These are phyloP conservation scores for Penicillium steckii DNA, from an alignment of 495 filamentous ascomycete species.

Conservation along the genomic window DNA sequence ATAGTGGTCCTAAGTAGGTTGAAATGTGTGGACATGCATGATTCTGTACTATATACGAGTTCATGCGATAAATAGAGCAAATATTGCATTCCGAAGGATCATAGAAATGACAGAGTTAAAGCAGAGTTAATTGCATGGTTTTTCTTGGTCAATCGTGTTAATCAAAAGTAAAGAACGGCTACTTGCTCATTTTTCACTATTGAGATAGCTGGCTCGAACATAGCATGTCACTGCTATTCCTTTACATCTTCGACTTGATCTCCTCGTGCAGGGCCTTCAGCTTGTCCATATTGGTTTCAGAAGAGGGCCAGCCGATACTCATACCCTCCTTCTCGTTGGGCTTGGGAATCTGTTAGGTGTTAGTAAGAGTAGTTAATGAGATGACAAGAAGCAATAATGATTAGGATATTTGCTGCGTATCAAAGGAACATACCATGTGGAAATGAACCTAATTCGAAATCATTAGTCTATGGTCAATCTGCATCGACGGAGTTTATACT, in stretches of 20 bases:
- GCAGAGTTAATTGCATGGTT: not conserved
- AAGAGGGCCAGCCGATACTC: slow-evolving; percentile 74
- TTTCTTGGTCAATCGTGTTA: not conserved
- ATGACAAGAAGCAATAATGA: not conserved
- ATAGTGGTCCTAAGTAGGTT: not conserved
- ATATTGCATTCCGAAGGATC: not conserved
- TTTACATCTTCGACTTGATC: slow-evolving; percentile 85
- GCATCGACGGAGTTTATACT: slow-evolving; percentile 25
- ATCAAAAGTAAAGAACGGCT: no score
- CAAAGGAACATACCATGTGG: slow-evolving; percentile 69
- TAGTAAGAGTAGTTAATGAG: slow-evolving; percentile 2
- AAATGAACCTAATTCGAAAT: slow-evolving; percentile 68
- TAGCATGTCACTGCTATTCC: no score
- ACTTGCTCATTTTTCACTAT: no score
- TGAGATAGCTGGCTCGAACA: no score
- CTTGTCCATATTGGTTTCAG: slow-evolving; percentile 76
- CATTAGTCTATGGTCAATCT: not conserved
- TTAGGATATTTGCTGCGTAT: not conserved
- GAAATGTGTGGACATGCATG: slow-evolving; percentile 2
- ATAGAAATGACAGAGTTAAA: not conserved
- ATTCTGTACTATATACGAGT: slow-evolving; percentile 10
- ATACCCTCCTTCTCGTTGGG: slow-evolving; percentile 83
- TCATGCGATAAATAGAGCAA: not conserved
- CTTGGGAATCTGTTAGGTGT: slow-evolving; percentile 77
- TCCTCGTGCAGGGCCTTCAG: slow-evolving; percentile 78